Percentiles rank a stretch among this genome's conserved stretches.
Evolutionary conservation across 2,329 filamentous ascomycete genomes (phyloP).

Genomic region (Arthrocladium fulminans): DNA sequence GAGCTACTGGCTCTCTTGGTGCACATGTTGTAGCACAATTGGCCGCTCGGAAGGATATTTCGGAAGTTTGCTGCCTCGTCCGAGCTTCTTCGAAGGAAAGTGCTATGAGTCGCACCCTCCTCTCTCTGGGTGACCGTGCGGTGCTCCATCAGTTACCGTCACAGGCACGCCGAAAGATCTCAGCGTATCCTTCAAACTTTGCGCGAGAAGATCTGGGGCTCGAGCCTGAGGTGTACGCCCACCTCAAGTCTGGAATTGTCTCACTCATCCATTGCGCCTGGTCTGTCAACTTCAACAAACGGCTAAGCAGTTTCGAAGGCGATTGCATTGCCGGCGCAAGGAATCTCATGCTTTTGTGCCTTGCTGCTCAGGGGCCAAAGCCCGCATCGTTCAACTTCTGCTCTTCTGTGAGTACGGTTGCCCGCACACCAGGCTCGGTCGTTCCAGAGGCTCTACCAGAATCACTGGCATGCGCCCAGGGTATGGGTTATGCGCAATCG

Average conservation of each 20-base stretch:
- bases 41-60: constrained; percentile 27
- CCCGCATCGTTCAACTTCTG: constrained; percentile 42
- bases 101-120: constrained; percentile 37
- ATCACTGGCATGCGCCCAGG: constrained; percentile 12
- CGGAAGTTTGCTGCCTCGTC: constrained; percentile 50
- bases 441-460: constrained; percentile 10
- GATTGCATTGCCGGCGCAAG: constrained; percentile 25
- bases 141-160: constrained; percentile 10
- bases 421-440: constrained; percentile 9
- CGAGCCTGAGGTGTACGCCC: constrained; percentile 30
- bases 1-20: constrained; percentile 57
- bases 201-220: constrained; percentile 43
- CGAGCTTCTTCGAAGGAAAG: constrained; percentile 38
- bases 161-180: constrained; percentile 30
- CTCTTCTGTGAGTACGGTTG: constrained; percentile 40
- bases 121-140: constrained; percentile 32
- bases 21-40: constrained; percentile 48
- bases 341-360: constrained; percentile 29
- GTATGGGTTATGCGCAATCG: constrained; percentile 47
- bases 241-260: constrained; percentile 37
- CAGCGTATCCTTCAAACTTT: constrained; percentile 42
- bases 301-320: constrained; percentile 48
- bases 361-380: constrained; percentile 24
- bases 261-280: constrained; percentile 55
- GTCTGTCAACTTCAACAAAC: constrained; percentile 56